Evolutionary conservation across 1,139 yeast genomes (phyloP).

Genomic region (Scheffersomyces segobiensis): DNA sequence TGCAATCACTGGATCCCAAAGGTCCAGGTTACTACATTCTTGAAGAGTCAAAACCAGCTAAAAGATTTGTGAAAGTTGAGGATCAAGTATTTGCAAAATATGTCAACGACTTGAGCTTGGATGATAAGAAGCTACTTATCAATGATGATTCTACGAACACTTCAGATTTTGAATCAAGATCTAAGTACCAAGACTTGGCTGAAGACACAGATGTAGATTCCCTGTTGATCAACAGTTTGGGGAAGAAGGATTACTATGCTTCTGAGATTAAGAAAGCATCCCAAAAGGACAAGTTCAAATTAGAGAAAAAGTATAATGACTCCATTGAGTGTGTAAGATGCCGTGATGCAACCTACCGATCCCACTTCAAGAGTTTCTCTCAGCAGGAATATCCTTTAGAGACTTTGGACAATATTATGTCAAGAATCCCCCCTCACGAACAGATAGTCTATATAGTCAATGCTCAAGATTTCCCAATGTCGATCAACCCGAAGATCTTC

Average conservation of each 20-base stretch:
- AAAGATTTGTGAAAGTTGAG: constrained; percentile 13
- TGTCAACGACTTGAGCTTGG: constrained; percentile 17
- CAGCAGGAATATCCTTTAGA: constrained; percentile 36
- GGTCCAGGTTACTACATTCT: constrained; percentile 43
- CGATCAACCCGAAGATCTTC: constrained; percentile 43
- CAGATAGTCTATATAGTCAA: constrained; percentile 60
- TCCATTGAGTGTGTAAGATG: constrained; percentile 54
- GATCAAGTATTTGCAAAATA: constrained; percentile 26
- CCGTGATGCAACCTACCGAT: constrained; percentile 48
- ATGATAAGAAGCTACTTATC: constrained; percentile 28
- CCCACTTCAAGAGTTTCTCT: constrained; percentile 23
- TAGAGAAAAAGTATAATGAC: constrained; percentile 6
- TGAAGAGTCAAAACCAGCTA: constrained; percentile 7
- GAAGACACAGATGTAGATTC: background rate
- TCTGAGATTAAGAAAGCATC: constrained; percentile 5
- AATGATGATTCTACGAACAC: constrained; percentile 10
- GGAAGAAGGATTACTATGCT: background rate
- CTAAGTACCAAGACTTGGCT: background rate
- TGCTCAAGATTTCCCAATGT: constrained; percentile 70
- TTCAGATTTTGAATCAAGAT: background rate
- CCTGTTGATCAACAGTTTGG: background rate
- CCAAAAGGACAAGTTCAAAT: constrained; percentile 1
- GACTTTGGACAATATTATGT: constrained; percentile 36
- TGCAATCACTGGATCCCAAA: constrained; percentile 39
- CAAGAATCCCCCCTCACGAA: constrained; percentile 47